These are phyloP conservation scores for Spiraea crenata DNA, from an alignment of 331 rosid species.

Conservation along the genomic window DNA sequence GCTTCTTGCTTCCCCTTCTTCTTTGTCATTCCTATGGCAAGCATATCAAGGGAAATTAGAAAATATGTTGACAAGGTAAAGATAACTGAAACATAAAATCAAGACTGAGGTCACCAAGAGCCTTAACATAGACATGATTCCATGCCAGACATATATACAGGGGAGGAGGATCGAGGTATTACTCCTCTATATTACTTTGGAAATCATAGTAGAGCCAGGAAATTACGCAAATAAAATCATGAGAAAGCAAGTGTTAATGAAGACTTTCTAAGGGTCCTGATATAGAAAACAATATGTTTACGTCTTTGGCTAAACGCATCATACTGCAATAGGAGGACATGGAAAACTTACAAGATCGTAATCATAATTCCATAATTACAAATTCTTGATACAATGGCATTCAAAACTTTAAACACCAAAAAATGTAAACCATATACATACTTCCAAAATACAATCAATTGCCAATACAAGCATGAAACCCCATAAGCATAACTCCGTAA, in stretches of 20 bases:
- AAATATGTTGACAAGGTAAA: background rate
- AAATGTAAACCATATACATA: background rate
- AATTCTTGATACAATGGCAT: background rate
- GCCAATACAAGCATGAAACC: background rate
- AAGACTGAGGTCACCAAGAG: background rate
- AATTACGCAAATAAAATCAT: background rate
- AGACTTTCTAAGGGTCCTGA: background rate
- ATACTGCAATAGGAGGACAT: too few species aligned
- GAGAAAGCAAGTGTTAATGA: background rate
- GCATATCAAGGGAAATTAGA: background rate
- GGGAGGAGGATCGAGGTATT: background rate
- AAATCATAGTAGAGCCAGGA: background rate
- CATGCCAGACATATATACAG: background rate
- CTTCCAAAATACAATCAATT: background rate
- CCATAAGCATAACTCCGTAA: background rate
- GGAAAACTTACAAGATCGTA: background rate
- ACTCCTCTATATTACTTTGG: background rate
- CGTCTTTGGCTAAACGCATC: too few species aligned
- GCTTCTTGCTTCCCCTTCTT: slow-evolving; percentile 23
- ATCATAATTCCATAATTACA: background rate
- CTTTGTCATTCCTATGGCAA: slow-evolving; percentile 33
- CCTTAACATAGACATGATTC: background rate
- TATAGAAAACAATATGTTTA: background rate
- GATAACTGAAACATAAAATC: background rate
- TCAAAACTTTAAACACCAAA: background rate